phyloP scores from a whole-genome alignment of 139 green algal species.

The Asterochloris erici region DNA sequence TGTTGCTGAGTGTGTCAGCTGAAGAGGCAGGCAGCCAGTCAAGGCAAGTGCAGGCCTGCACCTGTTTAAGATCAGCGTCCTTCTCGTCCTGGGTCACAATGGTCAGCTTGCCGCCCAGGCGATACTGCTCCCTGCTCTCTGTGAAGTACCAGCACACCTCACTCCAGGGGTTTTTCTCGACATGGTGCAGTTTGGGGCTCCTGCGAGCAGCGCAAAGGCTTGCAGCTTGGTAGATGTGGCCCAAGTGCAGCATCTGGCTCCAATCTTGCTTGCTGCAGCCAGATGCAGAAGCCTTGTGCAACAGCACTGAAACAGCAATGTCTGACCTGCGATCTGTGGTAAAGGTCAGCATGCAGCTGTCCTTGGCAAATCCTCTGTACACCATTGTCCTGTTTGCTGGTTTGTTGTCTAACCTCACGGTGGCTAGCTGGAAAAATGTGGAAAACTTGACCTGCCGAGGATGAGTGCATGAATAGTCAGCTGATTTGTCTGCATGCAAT shows the following conservation, averaged over 20 bases:
- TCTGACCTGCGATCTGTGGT: slow-evolving; percentile 64
- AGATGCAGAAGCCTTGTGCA: not conserved
- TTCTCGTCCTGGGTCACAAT: slow-evolving; percentile 36
- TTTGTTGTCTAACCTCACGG: slow-evolving; percentile 53
- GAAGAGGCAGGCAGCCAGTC: no score
- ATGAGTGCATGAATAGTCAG: no score
- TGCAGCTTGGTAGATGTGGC: not conserved
- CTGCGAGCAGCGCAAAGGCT: slow-evolving; percentile 6
- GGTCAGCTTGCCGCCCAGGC: slow-evolving; percentile 50
- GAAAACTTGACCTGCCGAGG: slow-evolving; percentile 15
- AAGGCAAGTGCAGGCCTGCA: not conserved
- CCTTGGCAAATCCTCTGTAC: slow-evolving; percentile 60
- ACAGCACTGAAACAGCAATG: not conserved
- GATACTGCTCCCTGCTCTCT: slow-evolving; percentile 62
- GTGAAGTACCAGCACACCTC: slow-evolving; percentile 82
- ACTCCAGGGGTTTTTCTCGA: slow-evolving; percentile 39
- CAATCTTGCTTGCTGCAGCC: not conserved
- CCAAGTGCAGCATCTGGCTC: not conserved
- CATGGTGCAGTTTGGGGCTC: slow-evolving; percentile 47
- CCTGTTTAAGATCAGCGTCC: slow-evolving; percentile 21
- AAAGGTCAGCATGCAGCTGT: slow-evolving; percentile 58
- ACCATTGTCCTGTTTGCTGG: slow-evolving; percentile 78
- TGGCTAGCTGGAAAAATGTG: slow-evolving; percentile 77
- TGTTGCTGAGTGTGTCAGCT: not conserved
- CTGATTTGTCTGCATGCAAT: not conserved